A percentile compares a stretch with the other conserved stretches of the same genome.
These are phyloP conservation scores for Candida lessepsii DNA, from an alignment of 805 yeast genomes.

Conservation along the genomic window DNA sequence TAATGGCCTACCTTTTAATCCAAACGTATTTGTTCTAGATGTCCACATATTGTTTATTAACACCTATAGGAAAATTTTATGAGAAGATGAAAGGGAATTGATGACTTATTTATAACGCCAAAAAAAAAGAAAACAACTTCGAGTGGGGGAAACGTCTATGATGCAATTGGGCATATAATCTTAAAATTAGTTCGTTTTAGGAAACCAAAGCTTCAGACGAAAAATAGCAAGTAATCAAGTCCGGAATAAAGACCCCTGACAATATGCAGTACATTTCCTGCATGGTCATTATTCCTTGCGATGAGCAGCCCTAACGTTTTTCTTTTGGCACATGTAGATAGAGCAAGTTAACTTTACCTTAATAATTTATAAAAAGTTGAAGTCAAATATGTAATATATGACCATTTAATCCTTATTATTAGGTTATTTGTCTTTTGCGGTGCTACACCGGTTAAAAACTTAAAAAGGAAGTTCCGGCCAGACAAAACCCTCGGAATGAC, in stretches of 20 bases:
- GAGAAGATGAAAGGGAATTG: conserved; percentile 4
- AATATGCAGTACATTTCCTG: conserved; percentile 3
- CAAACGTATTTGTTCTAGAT: conserved; percentile 51
- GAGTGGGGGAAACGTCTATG: conserved; percentile 10
- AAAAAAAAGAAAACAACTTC: conserved; percentile 7
- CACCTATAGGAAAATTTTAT: no score
- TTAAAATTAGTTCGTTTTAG: conserved; percentile 6
- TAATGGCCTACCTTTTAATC: conserved; percentile 53
- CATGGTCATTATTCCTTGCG: background rate
- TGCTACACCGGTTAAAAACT: background rate
- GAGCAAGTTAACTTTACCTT: background rate
- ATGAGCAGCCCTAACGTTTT: conserved; percentile 1
- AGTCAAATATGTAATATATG: no score
- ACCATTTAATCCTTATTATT: no score
- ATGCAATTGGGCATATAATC: conserved; percentile 10
- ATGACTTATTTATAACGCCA: conserved; percentile 8
- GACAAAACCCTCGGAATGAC: conserved; percentile 1
- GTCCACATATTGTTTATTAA: conserved; percentile 11
- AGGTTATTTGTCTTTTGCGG: no score
- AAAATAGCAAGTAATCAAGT: background rate
- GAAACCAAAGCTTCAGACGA: conserved; percentile 1
- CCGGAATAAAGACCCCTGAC: background rate
- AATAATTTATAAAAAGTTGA: no score
- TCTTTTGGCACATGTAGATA: background rate
- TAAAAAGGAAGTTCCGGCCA: conserved; percentile 3